A percentile compares a stretch with the other conserved stretches of the same genome.
phyloP scores from a whole-genome alignment of 345 rosid genomes.

The Salix suchowensis region DNA sequence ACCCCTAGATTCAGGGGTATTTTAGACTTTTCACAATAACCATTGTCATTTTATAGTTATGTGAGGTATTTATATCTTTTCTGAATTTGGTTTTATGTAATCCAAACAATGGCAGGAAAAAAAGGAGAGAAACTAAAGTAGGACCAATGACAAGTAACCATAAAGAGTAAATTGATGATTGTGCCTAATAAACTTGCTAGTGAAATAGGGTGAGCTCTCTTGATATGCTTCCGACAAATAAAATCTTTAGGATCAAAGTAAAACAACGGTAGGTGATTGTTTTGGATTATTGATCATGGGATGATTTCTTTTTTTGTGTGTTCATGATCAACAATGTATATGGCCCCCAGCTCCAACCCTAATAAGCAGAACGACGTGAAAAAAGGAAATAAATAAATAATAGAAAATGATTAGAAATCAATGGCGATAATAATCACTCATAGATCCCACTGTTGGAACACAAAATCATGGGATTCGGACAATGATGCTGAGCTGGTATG shows the following conservation, averaged over 20 bases:
- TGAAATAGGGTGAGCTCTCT: conserved; percentile 15
- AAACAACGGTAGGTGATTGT: conserved; percentile 11
- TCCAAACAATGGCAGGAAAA: too few species aligned
- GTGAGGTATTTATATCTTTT: too few species aligned
- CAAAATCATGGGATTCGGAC: conserved; percentile 55
- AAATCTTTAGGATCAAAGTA: conserved; percentile 24
- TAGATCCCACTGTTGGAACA: conserved; percentile 25
- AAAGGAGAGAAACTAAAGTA: background rate
- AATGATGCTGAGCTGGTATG: conserved; percentile 56
- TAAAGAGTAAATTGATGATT: conserved; percentile 22
- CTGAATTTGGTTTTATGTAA: too few species aligned
- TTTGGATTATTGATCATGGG: conserved; percentile 24
- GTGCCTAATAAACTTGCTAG: conserved; percentile 14
- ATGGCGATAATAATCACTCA: conserved; percentile 34
- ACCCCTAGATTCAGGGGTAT: too few species aligned
- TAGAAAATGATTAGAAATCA: conserved; percentile 48
- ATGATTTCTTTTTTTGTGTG: conserved; percentile 23
- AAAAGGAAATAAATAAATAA: conserved; percentile 4
- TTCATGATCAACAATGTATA: conserved; percentile 22
- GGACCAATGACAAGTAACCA: background rate
- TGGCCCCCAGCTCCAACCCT: background rate
- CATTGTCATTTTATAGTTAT: too few species aligned
- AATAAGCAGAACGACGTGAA: background rate
- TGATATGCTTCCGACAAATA: conserved; percentile 37
- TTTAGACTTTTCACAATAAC: too few species aligned